These are phyloP conservation scores for Waltiozyma sp. DNA, from an alignment of 1,139 yeast species.

Conservation along the genomic window DNA sequence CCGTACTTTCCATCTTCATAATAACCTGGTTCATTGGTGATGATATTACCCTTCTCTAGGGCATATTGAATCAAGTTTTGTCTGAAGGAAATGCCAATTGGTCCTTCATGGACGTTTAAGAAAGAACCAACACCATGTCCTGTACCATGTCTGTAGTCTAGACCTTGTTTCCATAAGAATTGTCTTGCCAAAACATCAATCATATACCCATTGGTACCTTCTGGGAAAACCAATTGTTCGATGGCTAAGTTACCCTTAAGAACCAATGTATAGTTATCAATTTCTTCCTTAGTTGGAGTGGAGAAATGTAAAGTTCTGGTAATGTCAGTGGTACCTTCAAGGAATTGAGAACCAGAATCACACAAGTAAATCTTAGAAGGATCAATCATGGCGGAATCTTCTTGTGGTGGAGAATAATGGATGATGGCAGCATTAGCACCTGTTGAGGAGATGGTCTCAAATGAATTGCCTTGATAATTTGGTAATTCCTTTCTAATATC, in stretches of 20 bases:
- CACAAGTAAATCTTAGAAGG: conserved; percentile 71
- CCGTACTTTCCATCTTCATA: conserved; percentile 92
- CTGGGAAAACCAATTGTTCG: conserved; percentile 72
- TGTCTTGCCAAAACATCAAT: conserved; percentile 89
- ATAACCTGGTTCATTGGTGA: conserved; percentile 93
- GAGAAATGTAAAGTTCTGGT: conserved; percentile 87
- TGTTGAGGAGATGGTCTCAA: conserved; percentile 85
- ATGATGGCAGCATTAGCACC: conserved; percentile 92
- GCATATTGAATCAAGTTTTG: conserved; percentile 22
- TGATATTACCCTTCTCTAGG: conserved; percentile 50
- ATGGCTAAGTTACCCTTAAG: conserved; percentile 86
- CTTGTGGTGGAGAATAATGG: conserved; percentile 72
- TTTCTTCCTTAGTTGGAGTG: conserved; percentile 56
- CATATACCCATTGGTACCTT: conserved; percentile 72
- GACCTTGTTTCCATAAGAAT: conserved; percentile 71
- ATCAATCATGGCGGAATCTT: conserved; percentile 55
- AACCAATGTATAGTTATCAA: conserved; percentile 73
- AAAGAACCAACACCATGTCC: conserved; percentile 96
- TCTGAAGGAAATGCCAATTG: conserved; percentile 80
- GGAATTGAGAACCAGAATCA: conserved; percentile 90
- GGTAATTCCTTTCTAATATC: conserved; percentile 52
- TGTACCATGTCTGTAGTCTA: conserved; percentile 94
- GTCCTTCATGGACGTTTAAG: conserved; percentile 94
- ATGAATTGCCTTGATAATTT: conserved; percentile 73
- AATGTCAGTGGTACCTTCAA: conserved; percentile 94